Conservation (phyloP, 2,329 filamentous ascomycete genomes). For the Delphinella strobiligena region DNA sequence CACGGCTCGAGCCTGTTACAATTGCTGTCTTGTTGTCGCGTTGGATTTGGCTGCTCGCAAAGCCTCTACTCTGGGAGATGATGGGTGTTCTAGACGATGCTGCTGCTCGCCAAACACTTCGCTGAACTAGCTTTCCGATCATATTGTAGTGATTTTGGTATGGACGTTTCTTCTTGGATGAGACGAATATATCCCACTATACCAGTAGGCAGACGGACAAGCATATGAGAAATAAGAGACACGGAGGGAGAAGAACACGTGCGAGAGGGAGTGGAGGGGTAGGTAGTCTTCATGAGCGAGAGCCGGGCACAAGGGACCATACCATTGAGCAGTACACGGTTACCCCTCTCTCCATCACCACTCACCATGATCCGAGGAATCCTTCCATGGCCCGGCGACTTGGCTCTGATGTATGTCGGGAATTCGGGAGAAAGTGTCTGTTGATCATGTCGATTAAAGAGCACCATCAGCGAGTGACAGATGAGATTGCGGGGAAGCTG, state of each 20-base stretch:
- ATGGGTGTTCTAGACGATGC: background rate
- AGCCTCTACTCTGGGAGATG: slow-evolving; percentile 2
- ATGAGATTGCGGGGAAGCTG: no score
- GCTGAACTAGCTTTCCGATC: slow-evolving; percentile 1
- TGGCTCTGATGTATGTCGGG: no score
- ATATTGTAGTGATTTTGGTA: slow-evolving; percentile 3
- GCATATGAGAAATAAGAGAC: no score
- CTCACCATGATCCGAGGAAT: background rate
- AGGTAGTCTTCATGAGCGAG: background rate
- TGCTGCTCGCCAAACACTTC: slow-evolving; percentile 1
- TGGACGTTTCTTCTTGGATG: background rate
- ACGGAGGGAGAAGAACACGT: background rate
- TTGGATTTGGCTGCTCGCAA: slow-evolving; percentile 3
- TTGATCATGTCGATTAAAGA: background rate
- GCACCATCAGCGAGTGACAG: no score
- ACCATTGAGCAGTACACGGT: background rate
- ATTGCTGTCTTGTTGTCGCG: slow-evolving; percentile 17
- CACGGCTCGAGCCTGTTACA: slow-evolving; percentile 23
- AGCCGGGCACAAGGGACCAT: background rate
- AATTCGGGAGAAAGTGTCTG: background rate
- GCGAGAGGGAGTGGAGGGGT: background rate
- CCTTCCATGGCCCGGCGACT: no score
- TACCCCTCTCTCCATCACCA: background rate
- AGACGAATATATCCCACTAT: background rate
- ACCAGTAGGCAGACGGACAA: no score